A percentile compares a stretch with the other conserved stretches of the same genome.
These are phyloP conservation scores for Cercophora newfieldiana DNA, from an alignment of 495 filamentous ascomycete genomes.

Conservation along the genomic window DNA sequence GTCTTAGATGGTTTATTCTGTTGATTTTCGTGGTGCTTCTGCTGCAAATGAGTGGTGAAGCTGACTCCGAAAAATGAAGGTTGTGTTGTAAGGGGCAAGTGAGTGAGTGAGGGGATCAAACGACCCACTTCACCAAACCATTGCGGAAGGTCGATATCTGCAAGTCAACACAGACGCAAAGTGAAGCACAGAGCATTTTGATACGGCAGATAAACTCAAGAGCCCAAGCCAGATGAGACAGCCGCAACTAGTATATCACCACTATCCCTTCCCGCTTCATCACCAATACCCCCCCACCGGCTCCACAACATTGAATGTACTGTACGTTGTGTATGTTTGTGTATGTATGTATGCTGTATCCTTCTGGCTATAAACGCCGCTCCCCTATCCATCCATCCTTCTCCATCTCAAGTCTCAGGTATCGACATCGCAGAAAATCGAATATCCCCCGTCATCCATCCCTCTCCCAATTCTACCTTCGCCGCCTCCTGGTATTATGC, in stretches of 20 bases:
- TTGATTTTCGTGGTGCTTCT: too few species aligned
- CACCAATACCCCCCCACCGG: too few species aligned
- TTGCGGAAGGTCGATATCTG: not conserved
- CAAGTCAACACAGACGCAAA: not conserved
- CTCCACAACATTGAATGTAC: not conserved
- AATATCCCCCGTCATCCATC: not conserved
- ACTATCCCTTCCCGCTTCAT: too few species aligned
- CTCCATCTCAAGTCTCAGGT: not conserved
- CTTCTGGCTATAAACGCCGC: not conserved
- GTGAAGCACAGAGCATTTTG: too few species aligned
- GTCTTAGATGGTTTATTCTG: too few species aligned
- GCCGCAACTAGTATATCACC: too few species aligned
- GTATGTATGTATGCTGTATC: not conserved
- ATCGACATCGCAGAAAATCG: not conserved
- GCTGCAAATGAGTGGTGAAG: not conserved
- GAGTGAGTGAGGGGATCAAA: too few species aligned
- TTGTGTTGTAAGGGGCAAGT: too few species aligned
- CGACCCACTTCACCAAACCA: not conserved
- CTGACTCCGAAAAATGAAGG: not conserved
- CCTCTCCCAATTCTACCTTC: not conserved
- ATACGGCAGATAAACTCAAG: too few species aligned
- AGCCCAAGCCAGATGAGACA: too few species aligned
- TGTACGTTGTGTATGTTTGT: not conserved
- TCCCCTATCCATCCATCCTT: slow-evolving; percentile 4
- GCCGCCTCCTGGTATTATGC: not conserved